Conservation (phyloP, 768 basidiomycete genomes). For the Boletus eberwhitei region DNA sequence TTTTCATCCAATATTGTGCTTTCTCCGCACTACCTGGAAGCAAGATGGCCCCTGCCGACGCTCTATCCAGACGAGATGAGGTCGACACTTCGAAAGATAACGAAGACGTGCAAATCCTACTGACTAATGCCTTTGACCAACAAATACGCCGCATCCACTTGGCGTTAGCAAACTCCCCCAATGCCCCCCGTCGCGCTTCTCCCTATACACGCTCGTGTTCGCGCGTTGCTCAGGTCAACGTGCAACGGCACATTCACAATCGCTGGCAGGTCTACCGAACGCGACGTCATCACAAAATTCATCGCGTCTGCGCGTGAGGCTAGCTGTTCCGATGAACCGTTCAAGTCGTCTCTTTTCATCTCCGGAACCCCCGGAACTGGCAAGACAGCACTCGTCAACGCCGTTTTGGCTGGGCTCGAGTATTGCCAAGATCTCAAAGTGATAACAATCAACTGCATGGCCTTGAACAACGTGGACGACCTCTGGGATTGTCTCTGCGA, state of each 20-base stretch:
- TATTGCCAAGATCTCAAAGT: constrained; percentile 42
- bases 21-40: too few species aligned
- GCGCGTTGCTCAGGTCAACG: constrained; percentile 68
- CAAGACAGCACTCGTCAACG: constrained; percentile 81
- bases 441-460: constrained; percentile 77
- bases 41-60: too few species aligned
- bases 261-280: constrained; percentile 68
- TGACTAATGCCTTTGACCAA: too few species aligned
- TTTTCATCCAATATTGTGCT: too few species aligned
- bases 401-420: constrained; percentile 48
- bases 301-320: constrained; percentile 49
- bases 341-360: constrained; percentile 66
- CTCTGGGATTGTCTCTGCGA: constrained; percentile 70
- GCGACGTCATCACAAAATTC: constrained; percentile 55
- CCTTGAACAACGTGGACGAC: constrained; percentile 59
- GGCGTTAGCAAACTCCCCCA: constrained; percentile 60
- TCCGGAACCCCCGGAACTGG: constrained; percentile 93
- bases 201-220: constrained; percentile 58
- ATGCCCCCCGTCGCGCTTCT: constrained; percentile 47
- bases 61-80: too few species aligned
- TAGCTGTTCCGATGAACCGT: constrained; percentile 10
- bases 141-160: too few species aligned
- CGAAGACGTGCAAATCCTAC: too few species aligned
- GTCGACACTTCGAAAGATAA: too few species aligned
- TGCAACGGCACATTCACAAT: constrained; percentile 55